phyloP scores from a whole-genome alignment of 352 stramenopile genomes.

The Globisporangium mamillatum region DNA sequence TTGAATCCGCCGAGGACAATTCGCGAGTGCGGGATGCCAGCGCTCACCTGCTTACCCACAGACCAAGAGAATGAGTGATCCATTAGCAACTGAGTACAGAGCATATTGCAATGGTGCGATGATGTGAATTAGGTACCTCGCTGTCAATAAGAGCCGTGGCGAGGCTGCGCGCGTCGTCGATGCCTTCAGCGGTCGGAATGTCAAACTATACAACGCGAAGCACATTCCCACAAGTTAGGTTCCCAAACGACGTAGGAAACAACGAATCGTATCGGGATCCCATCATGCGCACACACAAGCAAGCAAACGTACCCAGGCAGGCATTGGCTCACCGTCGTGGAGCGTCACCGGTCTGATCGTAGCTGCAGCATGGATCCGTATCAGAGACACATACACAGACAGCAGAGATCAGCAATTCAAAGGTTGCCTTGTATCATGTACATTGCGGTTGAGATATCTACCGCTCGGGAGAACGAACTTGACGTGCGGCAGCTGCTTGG shows the following conservation, averaged over 20 bases:
- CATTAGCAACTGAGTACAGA: background rate
- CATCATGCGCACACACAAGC: background rate
- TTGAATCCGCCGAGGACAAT: constrained; percentile 95
- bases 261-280: background rate
- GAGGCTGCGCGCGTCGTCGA: constrained; percentile 73
- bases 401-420: background rate
- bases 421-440: background rate
- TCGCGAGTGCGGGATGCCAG: constrained; percentile 78
- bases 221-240: background rate
- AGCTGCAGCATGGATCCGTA: constrained; percentile 31
- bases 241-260: background rate
- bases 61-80: background rate
- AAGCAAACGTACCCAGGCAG: constrained; percentile 72
- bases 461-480: constrained; percentile 79
- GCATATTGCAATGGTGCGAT: background rate
- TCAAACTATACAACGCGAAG: constrained; percentile 70
- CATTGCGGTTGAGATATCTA: constrained; percentile 10
- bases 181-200: constrained; percentile 87
- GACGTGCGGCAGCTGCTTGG: constrained; percentile 58
- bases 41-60: constrained; percentile 25
- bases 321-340: constrained; percentile 94
- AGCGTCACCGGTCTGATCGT: constrained; percentile 90
- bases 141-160: constrained; percentile 85
- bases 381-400: background rate
- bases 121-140: constrained; percentile 27